Evolutionary conservation across 805 yeast genomes (phyloP).

Genomic region (Dipodascus geniculatus): DNA sequence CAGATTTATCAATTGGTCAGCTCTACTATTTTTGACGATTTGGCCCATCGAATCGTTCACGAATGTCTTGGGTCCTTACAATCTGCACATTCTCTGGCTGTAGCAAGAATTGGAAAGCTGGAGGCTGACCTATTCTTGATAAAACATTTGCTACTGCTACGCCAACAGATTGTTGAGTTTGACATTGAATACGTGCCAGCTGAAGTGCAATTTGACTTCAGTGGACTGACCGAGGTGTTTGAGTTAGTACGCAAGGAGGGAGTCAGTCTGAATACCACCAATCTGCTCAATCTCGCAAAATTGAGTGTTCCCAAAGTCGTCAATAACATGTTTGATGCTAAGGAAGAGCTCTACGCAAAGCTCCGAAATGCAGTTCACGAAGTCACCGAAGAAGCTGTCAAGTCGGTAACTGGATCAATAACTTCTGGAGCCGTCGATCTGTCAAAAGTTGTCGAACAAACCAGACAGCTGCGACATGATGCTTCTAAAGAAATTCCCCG

Average conservation of each 20-base stretch:
- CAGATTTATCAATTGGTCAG: constrained; percentile 72
- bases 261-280: constrained; percentile 20
- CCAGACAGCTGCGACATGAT: constrained; percentile 35
- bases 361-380: constrained; percentile 59
- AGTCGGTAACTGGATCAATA: constrained; percentile 39
- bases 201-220: constrained; percentile 70
- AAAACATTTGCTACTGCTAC: constrained; percentile 58
- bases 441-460: constrained; percentile 23
- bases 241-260: constrained; percentile 25
- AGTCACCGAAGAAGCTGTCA: constrained; percentile 49
- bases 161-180: constrained; percentile 57
- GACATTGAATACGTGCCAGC: constrained; percentile 63
- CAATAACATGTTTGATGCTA: constrained; percentile 70
- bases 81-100: constrained; percentile 37
- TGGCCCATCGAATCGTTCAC: constrained; percentile 81
- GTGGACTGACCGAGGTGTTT: constrained; percentile 54
- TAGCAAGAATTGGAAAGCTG: constrained; percentile 34
- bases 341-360: constrained; percentile 59
- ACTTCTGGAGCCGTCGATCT: constrained; percentile 15
- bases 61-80: constrained; percentile 55
- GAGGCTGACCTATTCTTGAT: constrained; percentile 60
- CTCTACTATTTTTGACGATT: constrained; percentile 67
- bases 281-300: constrained; percentile 39
- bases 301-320: constrained; percentile 72
- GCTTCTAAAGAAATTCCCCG: constrained; percentile 46